Evolutionary conservation across 768 basidiomycete species (phyloP).

Genomic region (Suillus sp.): DNA sequence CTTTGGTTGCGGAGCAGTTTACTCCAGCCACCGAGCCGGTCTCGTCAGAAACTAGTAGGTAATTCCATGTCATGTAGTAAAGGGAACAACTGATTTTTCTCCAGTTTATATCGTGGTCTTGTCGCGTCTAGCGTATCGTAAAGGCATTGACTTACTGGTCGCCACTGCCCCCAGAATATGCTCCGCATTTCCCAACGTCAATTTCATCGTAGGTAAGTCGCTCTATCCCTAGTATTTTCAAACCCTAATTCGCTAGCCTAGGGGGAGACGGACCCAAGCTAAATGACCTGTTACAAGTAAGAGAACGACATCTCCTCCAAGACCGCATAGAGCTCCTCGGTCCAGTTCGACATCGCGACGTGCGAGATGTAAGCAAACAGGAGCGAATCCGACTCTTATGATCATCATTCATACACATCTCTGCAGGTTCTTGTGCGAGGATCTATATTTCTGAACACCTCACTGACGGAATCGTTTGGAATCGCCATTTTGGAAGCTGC

Average conservation of each 20-base stretch:
- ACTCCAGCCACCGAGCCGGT: slow-evolving; percentile 54
- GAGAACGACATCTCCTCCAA: slow-evolving; percentile 87
- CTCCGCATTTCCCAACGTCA: slow-evolving; percentile 78
- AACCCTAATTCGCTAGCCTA: slow-evolving; percentile 31
- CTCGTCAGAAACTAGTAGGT: slow-evolving; percentile 59
- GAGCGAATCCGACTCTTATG: not conserved
- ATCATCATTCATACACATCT: slow-evolving; percentile 3
- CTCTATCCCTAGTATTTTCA: slow-evolving; percentile 1
- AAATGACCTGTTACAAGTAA: slow-evolving; percentile 92
- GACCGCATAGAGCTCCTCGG: slow-evolving; percentile 93
- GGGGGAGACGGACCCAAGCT: slow-evolving; percentile 96
- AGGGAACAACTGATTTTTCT: not conserved
- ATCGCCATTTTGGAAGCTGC: slow-evolving; percentile 98
- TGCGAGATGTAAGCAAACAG: slow-evolving; percentile 61
- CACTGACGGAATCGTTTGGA: slow-evolving; percentile 94
- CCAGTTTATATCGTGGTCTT: slow-evolving; percentile 90
- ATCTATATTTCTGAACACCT: slow-evolving; percentile 92
- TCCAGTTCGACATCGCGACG: slow-evolving; percentile 76
- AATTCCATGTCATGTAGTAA: not conserved
- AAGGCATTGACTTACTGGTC: slow-evolving; percentile 94
- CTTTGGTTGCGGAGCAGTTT: slow-evolving; percentile 86
- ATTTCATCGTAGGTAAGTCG: slow-evolving; percentile 77
- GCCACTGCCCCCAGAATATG: slow-evolving; percentile 92
- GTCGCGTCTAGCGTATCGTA: slow-evolving; percentile 90
- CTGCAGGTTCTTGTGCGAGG: slow-evolving; percentile 80